Evolutionary conservation across 139 green algal genomes (phyloP), one percentile per base, ranked within the genome.

Genomic region (Picochlorum costavermella): DNA sequence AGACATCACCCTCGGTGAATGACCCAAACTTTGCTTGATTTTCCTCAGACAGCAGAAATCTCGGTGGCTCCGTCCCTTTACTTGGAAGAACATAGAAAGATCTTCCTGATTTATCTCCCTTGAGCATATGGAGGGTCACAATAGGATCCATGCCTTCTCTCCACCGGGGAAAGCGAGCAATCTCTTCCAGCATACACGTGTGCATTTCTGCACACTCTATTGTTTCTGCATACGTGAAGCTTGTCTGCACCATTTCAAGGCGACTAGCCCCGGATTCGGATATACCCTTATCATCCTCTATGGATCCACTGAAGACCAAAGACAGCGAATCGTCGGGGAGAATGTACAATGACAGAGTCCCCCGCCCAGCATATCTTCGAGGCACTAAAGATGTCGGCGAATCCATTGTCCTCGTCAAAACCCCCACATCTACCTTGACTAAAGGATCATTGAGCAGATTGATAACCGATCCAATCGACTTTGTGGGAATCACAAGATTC

Each of bases 41-140:
- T 16, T 33, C 51, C 14, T 2, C 28, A 17, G 51, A 28, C 25
- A 59, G 12, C 33, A 23, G 51, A 59, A 59, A 43, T 43, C 13
- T 14, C 11, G 61, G 53, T 17, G 67, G 63, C 17, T 66, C 61
- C 30, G 68, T 53, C 14, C 69, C 70, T 17, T 28, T 29, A 5
- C 64, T 50, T 40, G 64, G 26, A 3, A 50, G 44, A 20, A 78
- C 56, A 65, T 78, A 78, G 33, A 78, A 78, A 20, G 65, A 64
- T 28, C 71, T 59, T 14, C 51, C 43, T 3, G 40, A 53, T 31
- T 48, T 56, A 26, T 78, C 71, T 29, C 65, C 66, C 0, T 65
- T 65, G 20, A 78, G 65, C 61, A 73, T 78, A 61, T 78, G 71
- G 44, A 78, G 74, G 23, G 66, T 78, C 6, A 73, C 57, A 26